phyloP scores from a whole-genome alignment of 805 yeast genomes.

The Ogataea chonburiensis region DNA sequence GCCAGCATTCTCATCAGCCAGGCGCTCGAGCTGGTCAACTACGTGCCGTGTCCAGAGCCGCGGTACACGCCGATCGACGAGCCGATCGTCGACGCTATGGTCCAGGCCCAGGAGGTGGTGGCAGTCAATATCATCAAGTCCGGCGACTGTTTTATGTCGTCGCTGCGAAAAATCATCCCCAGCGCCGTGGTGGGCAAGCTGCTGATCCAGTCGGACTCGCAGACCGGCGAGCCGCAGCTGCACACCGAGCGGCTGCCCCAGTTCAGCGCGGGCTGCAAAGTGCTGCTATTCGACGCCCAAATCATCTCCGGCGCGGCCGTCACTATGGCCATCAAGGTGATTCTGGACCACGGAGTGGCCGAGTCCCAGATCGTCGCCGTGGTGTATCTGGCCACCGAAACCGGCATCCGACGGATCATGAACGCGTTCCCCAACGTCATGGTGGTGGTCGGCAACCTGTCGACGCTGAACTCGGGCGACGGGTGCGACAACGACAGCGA shows the following conservation, averaged over 20 bases:
- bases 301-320: slow-evolving; percentile 90
- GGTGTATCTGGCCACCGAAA: slow-evolving; percentile 71
- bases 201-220: slow-evolving; percentile 81
- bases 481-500: slow-evolving; percentile 40
- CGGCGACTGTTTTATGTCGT: slow-evolving; percentile 87
- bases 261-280: slow-evolving; percentile 36
- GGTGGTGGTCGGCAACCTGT: slow-evolving; percentile 67
- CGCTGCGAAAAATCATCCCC: slow-evolving; percentile 74
- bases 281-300: slow-evolving; percentile 82
- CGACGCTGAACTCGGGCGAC: slow-evolving; percentile 32
- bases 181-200: slow-evolving; percentile 79
- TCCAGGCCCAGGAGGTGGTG: slow-evolving; percentile 48
- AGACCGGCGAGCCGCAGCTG: slow-evolving; percentile 91
- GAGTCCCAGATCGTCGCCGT: slow-evolving; percentile 65
- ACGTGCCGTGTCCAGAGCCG: slow-evolving; percentile 24
- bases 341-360: slow-evolving; percentile 74
- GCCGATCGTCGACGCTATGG: slow-evolving; percentile 28
- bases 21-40: slow-evolving; percentile 62
- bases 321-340: slow-evolving; percentile 88
- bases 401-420: slow-evolving; percentile 69
- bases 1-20: slow-evolving; percentile 64
- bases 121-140: slow-evolving; percentile 84
- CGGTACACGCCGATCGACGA: slow-evolving; percentile 43
- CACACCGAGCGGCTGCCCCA: slow-evolving; percentile 77
- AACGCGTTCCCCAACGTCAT: slow-evolving; percentile 71